These are phyloP conservation scores for Fraxinus platypoda DNA, from an alignment of 305 asterid species.

Conservation along the genomic window DNA sequence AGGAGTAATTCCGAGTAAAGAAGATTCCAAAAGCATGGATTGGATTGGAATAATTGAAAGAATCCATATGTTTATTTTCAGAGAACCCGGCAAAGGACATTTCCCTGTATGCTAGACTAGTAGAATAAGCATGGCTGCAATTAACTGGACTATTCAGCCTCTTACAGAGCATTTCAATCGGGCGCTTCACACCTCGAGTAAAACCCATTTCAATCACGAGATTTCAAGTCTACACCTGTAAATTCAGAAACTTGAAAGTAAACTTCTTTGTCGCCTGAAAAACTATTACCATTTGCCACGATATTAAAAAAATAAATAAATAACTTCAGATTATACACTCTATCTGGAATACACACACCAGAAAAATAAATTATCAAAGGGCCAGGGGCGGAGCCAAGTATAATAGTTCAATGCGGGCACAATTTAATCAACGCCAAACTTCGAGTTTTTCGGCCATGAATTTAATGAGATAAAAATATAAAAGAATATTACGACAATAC, in stretches of 20 bases:
- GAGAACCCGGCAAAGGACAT: constrained; percentile 22
- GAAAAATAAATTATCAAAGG: not conserved
- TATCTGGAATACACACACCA: not conserved
- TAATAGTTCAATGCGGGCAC: no score
- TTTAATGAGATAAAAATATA: no score
- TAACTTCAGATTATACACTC: not conserved
- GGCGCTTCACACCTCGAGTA: constrained; percentile 49
- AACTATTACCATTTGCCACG: not conserved
- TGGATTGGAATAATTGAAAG: constrained; percentile 28
- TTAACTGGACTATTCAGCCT: constrained; percentile 43
- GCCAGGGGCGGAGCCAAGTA: not conserved
- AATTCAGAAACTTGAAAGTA: constrained; percentile 5
- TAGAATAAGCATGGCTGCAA: constrained; percentile 45
- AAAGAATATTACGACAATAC: no score
- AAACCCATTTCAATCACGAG: constrained; percentile 40
- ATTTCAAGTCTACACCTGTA: constrained; percentile 26
- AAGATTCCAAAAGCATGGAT: constrained; percentile 29
- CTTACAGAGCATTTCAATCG: constrained; percentile 49
- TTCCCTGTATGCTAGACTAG: constrained; percentile 31
- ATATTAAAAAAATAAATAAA: not conserved
- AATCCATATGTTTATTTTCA: constrained; percentile 20
- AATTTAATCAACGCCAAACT: no score
- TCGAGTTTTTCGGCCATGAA: no score
- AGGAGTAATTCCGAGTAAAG: constrained; percentile 46
- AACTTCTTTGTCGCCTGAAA: not conserved